phyloP scores from a whole-genome alignment of 2,329 filamentous ascomycete genomes.

The Huntiella omanensis region DNA sequence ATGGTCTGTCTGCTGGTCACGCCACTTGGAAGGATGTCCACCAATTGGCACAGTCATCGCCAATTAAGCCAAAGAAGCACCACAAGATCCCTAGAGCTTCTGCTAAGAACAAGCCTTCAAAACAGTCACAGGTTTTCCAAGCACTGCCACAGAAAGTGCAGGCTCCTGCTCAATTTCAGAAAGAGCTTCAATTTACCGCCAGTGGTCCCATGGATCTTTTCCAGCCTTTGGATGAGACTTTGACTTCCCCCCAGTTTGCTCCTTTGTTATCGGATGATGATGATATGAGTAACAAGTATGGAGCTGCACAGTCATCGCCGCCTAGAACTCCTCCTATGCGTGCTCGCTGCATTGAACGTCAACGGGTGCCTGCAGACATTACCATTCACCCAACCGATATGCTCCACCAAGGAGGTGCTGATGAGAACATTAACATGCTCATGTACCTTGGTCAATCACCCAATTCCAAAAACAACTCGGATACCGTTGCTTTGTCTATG shows the following conservation, averaged over 20 bases:
- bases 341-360: constrained; percentile 27
- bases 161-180: constrained; percentile 19
- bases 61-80: constrained; percentile 41
- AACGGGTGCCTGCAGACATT: constrained; percentile 19
- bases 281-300: constrained; percentile 60
- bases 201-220: constrained; percentile 60
- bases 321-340: constrained; percentile 55
- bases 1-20: constrained; percentile 32
- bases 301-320: constrained; percentile 61
- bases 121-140: constrained; percentile 5
- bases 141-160: background rate
- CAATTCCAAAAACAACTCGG: constrained; percentile 34
- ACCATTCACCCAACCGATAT: constrained; percentile 6
- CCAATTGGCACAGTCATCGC: constrained; percentile 68
- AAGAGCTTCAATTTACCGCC: constrained; percentile 57
- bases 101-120: background rate
- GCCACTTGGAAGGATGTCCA: constrained; percentile 59
- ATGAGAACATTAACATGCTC: constrained; percentile 66
- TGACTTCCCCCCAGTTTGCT: constrained; percentile 40
- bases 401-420: constrained; percentile 22
- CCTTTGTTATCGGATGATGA: constrained; percentile 50
- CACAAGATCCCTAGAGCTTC: constrained; percentile 1
- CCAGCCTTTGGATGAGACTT: constrained; percentile 46
- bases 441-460: constrained; percentile 82
- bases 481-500: constrained; percentile 2